A percentile compares a stretch with the other conserved stretches of the same genome.
These are phyloP conservation scores for Malassezia yamatoensis DNA, from an alignment of 1,284 basidiomycete genomes.

Conservation along the genomic window DNA sequence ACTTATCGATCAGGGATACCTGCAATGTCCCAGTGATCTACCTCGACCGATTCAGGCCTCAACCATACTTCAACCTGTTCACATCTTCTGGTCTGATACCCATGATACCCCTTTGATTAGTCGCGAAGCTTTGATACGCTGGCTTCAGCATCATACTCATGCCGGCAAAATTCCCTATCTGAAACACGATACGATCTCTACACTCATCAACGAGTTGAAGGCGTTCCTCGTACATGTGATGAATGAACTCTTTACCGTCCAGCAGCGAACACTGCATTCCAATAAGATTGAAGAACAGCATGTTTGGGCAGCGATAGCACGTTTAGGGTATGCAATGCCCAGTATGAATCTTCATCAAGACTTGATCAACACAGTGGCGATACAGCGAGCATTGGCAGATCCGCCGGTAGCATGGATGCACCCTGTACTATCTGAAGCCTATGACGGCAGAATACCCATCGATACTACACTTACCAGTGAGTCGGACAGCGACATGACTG, in stretches of 20 bases:
- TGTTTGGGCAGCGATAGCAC: slow-evolving; percentile 13
- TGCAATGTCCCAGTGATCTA: background rate
- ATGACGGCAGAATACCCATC: background rate
- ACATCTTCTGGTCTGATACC: background rate
- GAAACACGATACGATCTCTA: background rate
- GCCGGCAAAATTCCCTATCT: background rate
- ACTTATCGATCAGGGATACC: background rate
- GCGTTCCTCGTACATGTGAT: slow-evolving; percentile 6
- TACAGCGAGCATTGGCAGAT: background rate
- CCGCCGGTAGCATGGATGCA: slow-evolving; percentile 7
- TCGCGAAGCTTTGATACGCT: background rate
- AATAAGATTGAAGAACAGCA: background rate
- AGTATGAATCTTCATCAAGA: background rate
- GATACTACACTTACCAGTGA: background rate
- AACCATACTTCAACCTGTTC: background rate
- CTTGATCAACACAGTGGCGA: background rate
- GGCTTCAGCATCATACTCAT: background rate
- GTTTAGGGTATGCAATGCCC: background rate
- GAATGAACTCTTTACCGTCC: slow-evolving; percentile 10
- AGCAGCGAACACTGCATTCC: slow-evolving; percentile 1
- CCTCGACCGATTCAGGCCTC: background rate
- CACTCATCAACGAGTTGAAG: background rate
- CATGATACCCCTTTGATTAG: background rate
- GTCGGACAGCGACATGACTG: background rate
- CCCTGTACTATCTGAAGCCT: background rate